Base-by-base conservation (phyloP, 768 basidiomycete species). In the Lactifluus hygrophoroides region DNA sequence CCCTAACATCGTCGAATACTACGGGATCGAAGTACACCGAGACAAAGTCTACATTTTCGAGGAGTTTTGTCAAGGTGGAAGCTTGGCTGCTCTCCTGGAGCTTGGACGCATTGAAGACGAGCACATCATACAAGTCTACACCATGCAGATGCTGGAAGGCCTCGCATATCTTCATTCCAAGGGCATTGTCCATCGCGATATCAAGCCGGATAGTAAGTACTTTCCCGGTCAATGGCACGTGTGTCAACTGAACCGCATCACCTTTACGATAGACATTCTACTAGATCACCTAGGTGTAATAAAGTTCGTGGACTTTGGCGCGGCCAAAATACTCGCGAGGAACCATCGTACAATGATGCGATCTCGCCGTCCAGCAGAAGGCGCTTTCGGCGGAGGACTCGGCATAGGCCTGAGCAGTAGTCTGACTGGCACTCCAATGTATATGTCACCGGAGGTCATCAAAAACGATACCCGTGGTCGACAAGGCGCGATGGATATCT, bases 1-100 rank as follows among this genome's bases (percentile, higher is more conserved):
- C 72, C 91, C 91, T 23, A 98, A 98, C 67, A 89, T 98, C 42
- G 96, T 98, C 51, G 94, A 97, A 72, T 99, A 97, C 71, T 96
- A 96, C 67, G 96, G 96, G 30, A 94, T 99, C 65, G 96, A 99
- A 72, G 95, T 98, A 2, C 95, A 97, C 70, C 88, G 95, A 14
- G 95, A 97, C 75, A 94, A 94, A 73, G 93, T 98, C 17, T 98
- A 95, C 73, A 97, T 98, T 61, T 98, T 98, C 70, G 94, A 98
- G 71, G 95, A 98, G 72, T 99, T 88, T 70, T 99, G 96, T 69
- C 89, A 94, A 66, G 94, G 94, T 38, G 96, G 96, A 8, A 95
- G 93, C 71, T 72, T 99, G 59, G 92, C 88, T 1, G 80, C 88
- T 23, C 72, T 96, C 44, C 74, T 97, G 58, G 94, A 95, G 68